Evolutionary conservation across 257 asterid genomes (phyloP), one percentile per base, ranked within the genome.

Genomic region (Eustoma russellianum): DNA sequence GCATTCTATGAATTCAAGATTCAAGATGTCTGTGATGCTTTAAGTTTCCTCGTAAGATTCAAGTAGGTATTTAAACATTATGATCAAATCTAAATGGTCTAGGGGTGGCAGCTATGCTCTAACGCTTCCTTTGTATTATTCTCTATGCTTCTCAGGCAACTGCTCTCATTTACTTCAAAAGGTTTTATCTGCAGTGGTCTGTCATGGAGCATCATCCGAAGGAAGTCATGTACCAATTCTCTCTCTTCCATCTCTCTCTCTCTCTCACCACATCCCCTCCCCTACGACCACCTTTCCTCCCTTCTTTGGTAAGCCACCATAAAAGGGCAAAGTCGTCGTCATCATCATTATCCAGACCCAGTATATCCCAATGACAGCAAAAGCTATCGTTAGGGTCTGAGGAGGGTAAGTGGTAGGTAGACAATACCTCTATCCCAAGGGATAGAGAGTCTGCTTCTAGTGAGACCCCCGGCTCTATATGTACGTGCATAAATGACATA

Each of bases 171-270:
- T 91, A 87, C 69, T 91, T 87, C 69, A 87, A 91, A 75, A 80
- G 98, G 72, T 91, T 91, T 72, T 87, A 87, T 79, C 79, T 91
- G 77, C 92, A 80, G 65, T 91, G 96, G 96, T 91, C 95, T 17
- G 98, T 91, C 59, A 86, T 91, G 96, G 96, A 91, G 69, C 98
- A 91, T 80, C 96, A 91, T 53, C 98, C 98, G 17, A 91, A 91
- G 75, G 75, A 86, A 73, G 80, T 84, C 80, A 91, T 87, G 98
- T 87, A 79, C 56, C 69, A 74, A 62, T 56, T 64, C 52, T 52
- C 47, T 50, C 55, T 52, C 53, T 5, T 28, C 38, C 30, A 2
- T 4, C 30, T 4, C 30, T 2, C 43, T 40, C 35, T 3, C 28
- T 3, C 28, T 3, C 28, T 3, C 28, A 19, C 28, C 28, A 1